Percentiles rank a stretch among this genome's conserved stretches.
Evolutionary conservation across 164 flowering plant species (phyloP).

Genomic region (Litsea cubeba): DNA sequence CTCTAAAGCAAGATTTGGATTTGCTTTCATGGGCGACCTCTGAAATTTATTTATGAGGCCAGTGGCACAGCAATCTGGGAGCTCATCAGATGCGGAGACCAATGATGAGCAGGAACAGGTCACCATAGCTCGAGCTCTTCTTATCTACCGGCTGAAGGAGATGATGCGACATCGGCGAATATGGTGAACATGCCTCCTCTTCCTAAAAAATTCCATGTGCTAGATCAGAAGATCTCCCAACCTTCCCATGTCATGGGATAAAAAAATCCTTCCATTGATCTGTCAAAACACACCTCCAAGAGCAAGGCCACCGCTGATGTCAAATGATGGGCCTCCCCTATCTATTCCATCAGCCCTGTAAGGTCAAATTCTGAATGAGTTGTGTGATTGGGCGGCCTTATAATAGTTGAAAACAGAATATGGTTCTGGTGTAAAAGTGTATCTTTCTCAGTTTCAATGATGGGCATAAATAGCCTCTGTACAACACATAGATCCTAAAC

Average conservation of each 20-base stretch:
- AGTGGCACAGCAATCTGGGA: conserved; percentile 75
- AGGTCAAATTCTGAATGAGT: too few species aligned
- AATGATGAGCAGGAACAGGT: conserved; percentile 87
- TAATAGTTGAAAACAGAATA: too few species aligned
- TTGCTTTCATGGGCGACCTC: neutral
- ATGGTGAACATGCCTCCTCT: conserved; percentile 42
- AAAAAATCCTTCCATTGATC: conserved; percentile 79
- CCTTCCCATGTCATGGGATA: conserved; percentile 49
- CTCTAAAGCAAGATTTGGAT: too few species aligned
- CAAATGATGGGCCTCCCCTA: conserved; percentile 17
- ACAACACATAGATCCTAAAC: too few species aligned
- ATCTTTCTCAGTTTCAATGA: too few species aligned
- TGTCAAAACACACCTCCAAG: conserved; percentile 47
- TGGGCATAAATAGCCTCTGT: too few species aligned
- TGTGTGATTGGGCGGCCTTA: too few species aligned
- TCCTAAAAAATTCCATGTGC: conserved; percentile 47
- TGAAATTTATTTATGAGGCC: conserved; percentile 9
- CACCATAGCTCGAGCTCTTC: conserved; percentile 74
- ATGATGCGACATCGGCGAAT: conserved; percentile 37
- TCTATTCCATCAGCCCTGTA: conserved; percentile 16
- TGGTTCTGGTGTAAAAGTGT: too few species aligned
- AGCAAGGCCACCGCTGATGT: conserved; percentile 21
- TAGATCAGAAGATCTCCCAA: conserved; percentile 48
- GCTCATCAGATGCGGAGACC: conserved; percentile 61
- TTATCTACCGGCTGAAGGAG: conserved; percentile 67